Percentiles rank a stretch among this genome's conserved stretches.
phyloP scores from a whole-genome alignment of 352 stramenopile genomes.

The Globisporangium middletonii region DNA sequence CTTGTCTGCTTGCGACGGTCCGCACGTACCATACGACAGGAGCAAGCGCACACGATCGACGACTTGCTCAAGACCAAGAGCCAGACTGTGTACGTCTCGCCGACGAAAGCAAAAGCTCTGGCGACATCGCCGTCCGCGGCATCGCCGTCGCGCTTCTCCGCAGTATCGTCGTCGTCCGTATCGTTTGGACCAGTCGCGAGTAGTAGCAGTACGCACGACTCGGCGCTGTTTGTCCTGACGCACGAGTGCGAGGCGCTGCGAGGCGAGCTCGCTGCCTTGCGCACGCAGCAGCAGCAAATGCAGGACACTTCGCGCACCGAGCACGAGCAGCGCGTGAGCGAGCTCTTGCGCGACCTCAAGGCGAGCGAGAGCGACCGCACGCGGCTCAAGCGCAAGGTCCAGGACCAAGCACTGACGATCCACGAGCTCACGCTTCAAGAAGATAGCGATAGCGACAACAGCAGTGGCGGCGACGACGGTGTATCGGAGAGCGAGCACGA shows the following conservation, averaged over 20 bases:
- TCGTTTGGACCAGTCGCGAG: background rate
- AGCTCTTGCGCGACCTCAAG: conserved; percentile 39
- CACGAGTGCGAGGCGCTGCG: conserved; percentile 26
- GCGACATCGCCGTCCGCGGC: conserved; percentile 2
- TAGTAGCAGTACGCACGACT: background rate
- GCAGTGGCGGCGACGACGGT: background rate
- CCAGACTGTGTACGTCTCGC: conserved; percentile 27
- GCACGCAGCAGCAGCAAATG: conserved; percentile 18
- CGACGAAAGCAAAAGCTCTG: conserved; percentile 17
- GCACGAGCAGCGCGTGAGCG: conserved; percentile 23
- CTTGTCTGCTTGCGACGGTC: conserved; percentile 16
- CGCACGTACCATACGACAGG: conserved; percentile 17
- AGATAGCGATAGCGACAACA: conserved; percentile 26
- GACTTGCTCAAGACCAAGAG: conserved; percentile 52
- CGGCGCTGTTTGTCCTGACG: conserved; percentile 15
- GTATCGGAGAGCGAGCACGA: conserved; percentile 20
- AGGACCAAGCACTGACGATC: conserved; percentile 68
- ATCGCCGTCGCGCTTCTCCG: conserved; percentile 7
- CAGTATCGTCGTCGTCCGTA: background rate
- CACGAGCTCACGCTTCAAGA: conserved; percentile 77
- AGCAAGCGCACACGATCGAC: conserved; percentile 75
- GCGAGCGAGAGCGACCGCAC: conserved; percentile 31
- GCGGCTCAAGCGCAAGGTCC: conserved; percentile 35
- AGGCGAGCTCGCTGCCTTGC: conserved; percentile 18
- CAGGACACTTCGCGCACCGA: conserved; percentile 22